phyloP scores from a whole-genome alignment of 371 early-diverging fungal genomes.

The Gilbertella persicaria region DNA sequence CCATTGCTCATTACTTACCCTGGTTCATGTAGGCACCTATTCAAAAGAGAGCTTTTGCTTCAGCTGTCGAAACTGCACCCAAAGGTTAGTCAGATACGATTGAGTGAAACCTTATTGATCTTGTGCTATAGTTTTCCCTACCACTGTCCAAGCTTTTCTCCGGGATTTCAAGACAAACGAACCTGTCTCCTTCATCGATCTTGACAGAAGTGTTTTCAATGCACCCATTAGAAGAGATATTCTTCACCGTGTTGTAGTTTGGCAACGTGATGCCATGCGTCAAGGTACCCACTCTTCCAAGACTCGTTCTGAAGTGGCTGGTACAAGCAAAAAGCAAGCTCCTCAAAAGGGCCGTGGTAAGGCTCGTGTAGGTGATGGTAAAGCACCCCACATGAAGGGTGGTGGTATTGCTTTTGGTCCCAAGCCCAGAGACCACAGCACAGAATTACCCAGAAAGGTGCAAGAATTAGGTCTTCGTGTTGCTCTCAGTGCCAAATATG shows the following conservation, averaged over 20 bases:
- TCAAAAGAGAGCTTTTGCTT: constrained; percentile 30
- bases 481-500: constrained; percentile 87
- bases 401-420: constrained; percentile 93
- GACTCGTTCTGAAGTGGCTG: constrained; percentile 82
- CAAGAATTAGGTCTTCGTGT: constrained; percentile 82
- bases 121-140: constrained; percentile 19
- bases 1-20: neutral
- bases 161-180: constrained; percentile 76
- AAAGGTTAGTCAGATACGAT: constrained; percentile 10
- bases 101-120: neutral
- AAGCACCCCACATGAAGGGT: constrained; percentile 89
- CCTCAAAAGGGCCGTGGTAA: constrained; percentile 94
- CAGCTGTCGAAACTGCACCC: constrained; percentile 25
- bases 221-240: constrained; percentile 84
- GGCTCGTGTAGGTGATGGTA: constrained; percentile 84
- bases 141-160: constrained; percentile 78
- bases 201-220: constrained; percentile 80
- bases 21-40: constrained; percentile 15
- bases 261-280: constrained; percentile 79
- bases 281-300: constrained; percentile 89
- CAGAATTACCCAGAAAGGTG: constrained; percentile 84
- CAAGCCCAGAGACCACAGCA: constrained; percentile 80
- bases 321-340: constrained; percentile 74
- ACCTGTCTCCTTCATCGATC: constrained; percentile 73
- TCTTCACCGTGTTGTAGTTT: constrained; percentile 84